Conservation (phyloP, 768 basidiomycete genomes). For the Mycena chlorophos region DNA sequence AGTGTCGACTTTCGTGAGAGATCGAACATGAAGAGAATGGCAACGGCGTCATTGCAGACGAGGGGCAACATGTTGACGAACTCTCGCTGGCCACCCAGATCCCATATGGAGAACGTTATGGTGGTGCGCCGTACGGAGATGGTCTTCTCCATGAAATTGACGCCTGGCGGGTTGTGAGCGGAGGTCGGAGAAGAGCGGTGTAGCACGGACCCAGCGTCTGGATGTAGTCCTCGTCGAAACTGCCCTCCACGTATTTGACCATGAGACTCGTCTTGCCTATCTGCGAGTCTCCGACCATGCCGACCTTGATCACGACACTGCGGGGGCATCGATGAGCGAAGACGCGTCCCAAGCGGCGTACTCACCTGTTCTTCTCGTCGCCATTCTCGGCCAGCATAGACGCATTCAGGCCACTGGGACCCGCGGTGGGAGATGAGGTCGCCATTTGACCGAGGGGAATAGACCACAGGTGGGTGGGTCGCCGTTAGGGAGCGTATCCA, state of each 20-base stretch:
- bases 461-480: constrained; percentile 12
- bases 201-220: constrained; percentile 86
- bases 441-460: constrained; percentile 33
- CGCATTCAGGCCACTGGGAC: constrained; percentile 54
- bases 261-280: constrained; percentile 99
- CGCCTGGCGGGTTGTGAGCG: constrained; percentile 48
- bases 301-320: constrained; percentile 96
- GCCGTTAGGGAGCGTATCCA: constrained; percentile 23
- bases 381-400: constrained; percentile 55
- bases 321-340: constrained; percentile 5
- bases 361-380: constrained; percentile 74
- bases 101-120: constrained; percentile 99
- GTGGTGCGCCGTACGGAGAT: constrained; percentile 97
- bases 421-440: constrained; percentile 52
- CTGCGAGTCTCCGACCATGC: constrained; percentile 99
- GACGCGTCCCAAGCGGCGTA: constrained; percentile 9
- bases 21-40: constrained; percentile 99
- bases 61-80: constrained; percentile 99
- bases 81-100: constrained; percentile 94
- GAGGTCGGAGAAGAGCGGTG: constrained; percentile 8
- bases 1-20: constrained; percentile 94
- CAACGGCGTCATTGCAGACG: constrained; percentile 99
- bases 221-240: constrained; percentile 99
- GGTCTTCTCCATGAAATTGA: constrained; percentile 99
- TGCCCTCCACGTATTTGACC: constrained; percentile 99